Conservation (phyloP, 192 early-diverging fungal genomes). For the Coemansia sp. region DNA sequence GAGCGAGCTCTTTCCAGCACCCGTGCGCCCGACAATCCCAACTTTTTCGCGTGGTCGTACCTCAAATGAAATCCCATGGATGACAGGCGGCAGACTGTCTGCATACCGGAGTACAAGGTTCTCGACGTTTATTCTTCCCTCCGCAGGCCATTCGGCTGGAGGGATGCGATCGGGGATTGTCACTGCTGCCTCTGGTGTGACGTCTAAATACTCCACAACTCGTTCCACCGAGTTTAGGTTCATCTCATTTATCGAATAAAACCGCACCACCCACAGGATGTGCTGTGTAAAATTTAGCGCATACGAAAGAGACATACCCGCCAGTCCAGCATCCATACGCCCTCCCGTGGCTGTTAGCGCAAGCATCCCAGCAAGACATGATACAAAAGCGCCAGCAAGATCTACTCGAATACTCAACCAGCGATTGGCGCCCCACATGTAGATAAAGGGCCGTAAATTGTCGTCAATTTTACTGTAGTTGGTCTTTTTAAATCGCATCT, state of each 20-base stretch:
- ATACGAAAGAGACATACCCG: conserved; percentile 79
- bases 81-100: conserved; percentile 58
- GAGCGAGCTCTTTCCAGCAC: conserved; percentile 76
- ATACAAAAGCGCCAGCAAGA: conserved; percentile 46
- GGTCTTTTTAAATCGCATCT: conserved; percentile 58
- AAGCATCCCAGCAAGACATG: conserved; percentile 65
- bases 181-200: conserved; percentile 74
- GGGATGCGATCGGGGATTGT: conserved; percentile 46
- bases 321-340: conserved; percentile 75
- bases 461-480: conserved; percentile 61
- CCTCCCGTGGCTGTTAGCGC: conserved; percentile 54
- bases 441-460: conserved; percentile 80
- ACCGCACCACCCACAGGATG: conserved; percentile 76
- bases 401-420: conserved; percentile 87
- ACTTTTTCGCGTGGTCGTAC: conserved; percentile 76
- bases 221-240: conserved; percentile 83
- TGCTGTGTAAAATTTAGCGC: conserved; percentile 77
- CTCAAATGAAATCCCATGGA: conserved; percentile 71
- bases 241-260: conserved; percentile 77
- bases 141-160: conserved; percentile 61
- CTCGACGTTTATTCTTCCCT: conserved; percentile 69
- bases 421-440: conserved; percentile 81
- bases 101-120: conserved; percentile 72
- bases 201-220: conserved; percentile 72
- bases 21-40: conserved; percentile 87